Evolutionary conservation across 192 early-diverging fungal species (phyloP), one percentile per base, ranked within the genome.

Genomic region (Coemansia sp.): DNA sequence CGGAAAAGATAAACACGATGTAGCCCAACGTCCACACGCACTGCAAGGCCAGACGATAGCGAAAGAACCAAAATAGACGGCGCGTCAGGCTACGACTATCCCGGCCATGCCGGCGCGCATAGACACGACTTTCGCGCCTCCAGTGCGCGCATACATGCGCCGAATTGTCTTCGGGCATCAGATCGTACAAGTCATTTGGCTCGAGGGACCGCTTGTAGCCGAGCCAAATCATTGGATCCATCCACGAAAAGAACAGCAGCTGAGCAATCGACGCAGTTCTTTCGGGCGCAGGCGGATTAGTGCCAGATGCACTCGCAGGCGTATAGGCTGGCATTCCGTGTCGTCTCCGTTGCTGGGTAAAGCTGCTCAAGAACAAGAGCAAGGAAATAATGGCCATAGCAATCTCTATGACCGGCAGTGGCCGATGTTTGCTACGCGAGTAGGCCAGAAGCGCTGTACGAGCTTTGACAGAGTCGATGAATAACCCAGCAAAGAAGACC

Each of bases 151-250:
- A 82, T 33, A 77, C 68, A 16, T 39, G 63, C 21, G 65, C 71
- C 2, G 80, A 70, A 10, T 59, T 69, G 53, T 82, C 75, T 28
- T 77, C 72, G 11, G 80, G 80, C 72, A 74, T 77, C 11, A 84
- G 69, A 21, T 86, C 75, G 57, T 88, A 89, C 32, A 92, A 57
- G 70, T 92, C 87, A n/a, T 82, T 82, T 61, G 78, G 86, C 67
- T 91, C 86, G 5, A 91, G 72, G 2, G 88, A 84, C 6, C 88
- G 84, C 68, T 82, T 77, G 62, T 88, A 88, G n/a, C 88, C 93
- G n/a, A 85, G 84, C 73, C 73, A 85, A 81, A 87, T 86, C 75
- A 86, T 68, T 2, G 85, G 89, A 66, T 84, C 86, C 50, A 88
- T 80, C 89, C 88, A 91, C 42, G 77, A 74, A 37, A 89, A 90